Base-by-base conservation (phyloP, 148 eudicot genomes). In the Euryodendron excelsum region DNA sequence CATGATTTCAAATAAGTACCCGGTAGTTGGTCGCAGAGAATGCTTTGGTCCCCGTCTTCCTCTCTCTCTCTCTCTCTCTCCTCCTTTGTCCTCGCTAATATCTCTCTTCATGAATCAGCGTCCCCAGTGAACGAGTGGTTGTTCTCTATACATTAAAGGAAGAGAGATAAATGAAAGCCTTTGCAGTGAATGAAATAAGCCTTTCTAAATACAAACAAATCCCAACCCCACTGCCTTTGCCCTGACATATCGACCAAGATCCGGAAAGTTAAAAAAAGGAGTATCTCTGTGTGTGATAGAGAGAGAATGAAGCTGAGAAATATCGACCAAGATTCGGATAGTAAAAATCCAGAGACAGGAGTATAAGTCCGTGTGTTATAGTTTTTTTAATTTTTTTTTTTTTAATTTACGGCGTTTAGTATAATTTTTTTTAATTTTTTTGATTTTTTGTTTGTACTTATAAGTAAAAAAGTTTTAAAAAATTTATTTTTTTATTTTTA, bases 171-270 rank as follows among this genome's bases (percentile, higher is more conserved):
- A 41, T 9, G 7, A 3, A 41, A 41, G 45, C 9, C 45, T 41
- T 41, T 41, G 11, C 48, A 11, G 48, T 45, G 48, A 45, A 45
- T 45, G 48, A 45, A 11, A 11, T 45, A 45, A 11, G 48, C 48
- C 11, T 63, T 63, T 33, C 39, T 31, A 63, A 63, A 31, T 14
- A 33, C 68, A 63, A 33, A 63, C 68, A 63, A 60, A 63, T 28
- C 20, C 21, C 65, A 61, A 25, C 31, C 45, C 45, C 21, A 59
- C 63, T 61, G 66, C 36, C 14, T 61, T 61, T 12, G 66, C 18
- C 3, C 68, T 31, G 68, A 63, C 68, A 63, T 33, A 78, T 69
- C 81, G 69, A 79, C 81, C 59, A 61, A 79, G 70, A 77, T 77
- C 55, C 64, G 55, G 55, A 68, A n/a, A 36, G 80, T 66, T 15